Percentiles rank a stretch among this genome's conserved stretches.
These are phyloP conservation scores for Talaromyces sp. DNA, from an alignment of 2,329 filamentous ascomycete genomes.

Conservation along the genomic window DNA sequence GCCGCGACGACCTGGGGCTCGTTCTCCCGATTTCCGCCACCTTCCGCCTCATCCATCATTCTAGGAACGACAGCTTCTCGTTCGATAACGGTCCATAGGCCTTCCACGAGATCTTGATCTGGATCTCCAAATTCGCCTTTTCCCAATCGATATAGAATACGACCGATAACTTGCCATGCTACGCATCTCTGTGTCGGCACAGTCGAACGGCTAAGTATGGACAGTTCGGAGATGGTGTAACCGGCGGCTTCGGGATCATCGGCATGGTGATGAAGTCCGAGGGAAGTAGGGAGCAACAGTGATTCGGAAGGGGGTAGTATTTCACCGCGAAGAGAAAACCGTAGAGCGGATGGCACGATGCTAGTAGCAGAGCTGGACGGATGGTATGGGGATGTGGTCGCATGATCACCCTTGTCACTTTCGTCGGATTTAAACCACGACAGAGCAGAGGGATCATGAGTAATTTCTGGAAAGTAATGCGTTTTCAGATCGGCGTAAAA, in stretches of 20 bases:
- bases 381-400: constrained; percentile 69
- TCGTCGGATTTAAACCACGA: constrained; percentile 83
- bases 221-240: constrained; percentile 85
- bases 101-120: constrained; percentile 61
- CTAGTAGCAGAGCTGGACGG: constrained; percentile 67
- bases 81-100: constrained; percentile 76
- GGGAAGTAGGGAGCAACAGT: constrained; percentile 66
- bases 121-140: constrained; percentile 63
- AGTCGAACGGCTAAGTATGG: constrained; percentile 70
- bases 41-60: constrained; percentile 67
- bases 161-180: constrained; percentile 83
- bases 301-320: constrained; percentile 73
- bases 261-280: constrained; percentile 89
- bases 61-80: constrained; percentile 71
- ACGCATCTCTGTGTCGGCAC: constrained; percentile 85
- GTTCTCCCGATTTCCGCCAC: constrained; percentile 35
- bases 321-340: constrained; percentile 81
- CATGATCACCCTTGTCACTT: constrained; percentile 47
- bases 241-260: constrained; percentile 89
- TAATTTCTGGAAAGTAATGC: constrained; percentile 88
- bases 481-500: constrained; percentile 80
- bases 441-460: constrained; percentile 76
- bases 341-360: constrained; percentile 61
- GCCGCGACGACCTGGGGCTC: constrained; percentile 43
- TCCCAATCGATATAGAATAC: constrained; percentile 78